Conservation (phyloP, 805 yeast species). For the Teunomyces kruisii region DNA sequence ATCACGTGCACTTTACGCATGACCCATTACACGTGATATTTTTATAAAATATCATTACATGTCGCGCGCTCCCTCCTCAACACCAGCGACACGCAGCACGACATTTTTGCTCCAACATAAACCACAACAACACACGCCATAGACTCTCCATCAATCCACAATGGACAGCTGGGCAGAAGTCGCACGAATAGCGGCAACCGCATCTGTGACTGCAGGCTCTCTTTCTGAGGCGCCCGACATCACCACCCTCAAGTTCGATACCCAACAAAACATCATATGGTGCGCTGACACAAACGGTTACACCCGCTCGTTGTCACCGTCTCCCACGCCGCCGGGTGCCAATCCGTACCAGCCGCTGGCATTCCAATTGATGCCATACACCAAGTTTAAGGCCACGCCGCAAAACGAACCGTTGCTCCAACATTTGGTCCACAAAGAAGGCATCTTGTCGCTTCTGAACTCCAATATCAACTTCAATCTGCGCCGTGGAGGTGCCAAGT, state of each 20-base stretch:
- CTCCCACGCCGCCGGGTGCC: constrained; percentile 12
- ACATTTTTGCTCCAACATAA: constrained; percentile 1
- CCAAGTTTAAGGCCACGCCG: constrained; percentile 30
- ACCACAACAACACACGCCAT: neutral
- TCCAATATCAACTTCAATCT: constrained; percentile 31
- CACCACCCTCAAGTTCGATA: constrained; percentile 55
- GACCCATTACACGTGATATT: too few species aligned
- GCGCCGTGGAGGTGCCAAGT: constrained; percentile 32
- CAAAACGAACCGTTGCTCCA: constrained; percentile 25
- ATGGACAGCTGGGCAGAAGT: constrained; percentile 18
- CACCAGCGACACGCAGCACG: neutral
- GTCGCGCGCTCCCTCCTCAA: too few species aligned
- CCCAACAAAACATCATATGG: constrained; percentile 78
- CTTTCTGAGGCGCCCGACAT: constrained; percentile 12
- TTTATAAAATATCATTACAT: too few species aligned
- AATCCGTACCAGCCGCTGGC: constrained; percentile 18
- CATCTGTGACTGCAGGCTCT: neutral
- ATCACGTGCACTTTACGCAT: neutral
- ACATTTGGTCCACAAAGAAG: constrained; percentile 29
- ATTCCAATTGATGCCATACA: constrained; percentile 33
- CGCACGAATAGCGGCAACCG: constrained; percentile 12
- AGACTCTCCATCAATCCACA: neutral
- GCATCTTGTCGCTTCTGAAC: constrained; percentile 34
- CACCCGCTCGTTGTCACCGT: constrained; percentile 32
- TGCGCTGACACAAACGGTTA: constrained; percentile 68